Evolutionary conservation across 257 asterid species (phyloP), one percentile per base, ranked within the genome.

Genomic region (Solanum megistacrolobum): DNA sequence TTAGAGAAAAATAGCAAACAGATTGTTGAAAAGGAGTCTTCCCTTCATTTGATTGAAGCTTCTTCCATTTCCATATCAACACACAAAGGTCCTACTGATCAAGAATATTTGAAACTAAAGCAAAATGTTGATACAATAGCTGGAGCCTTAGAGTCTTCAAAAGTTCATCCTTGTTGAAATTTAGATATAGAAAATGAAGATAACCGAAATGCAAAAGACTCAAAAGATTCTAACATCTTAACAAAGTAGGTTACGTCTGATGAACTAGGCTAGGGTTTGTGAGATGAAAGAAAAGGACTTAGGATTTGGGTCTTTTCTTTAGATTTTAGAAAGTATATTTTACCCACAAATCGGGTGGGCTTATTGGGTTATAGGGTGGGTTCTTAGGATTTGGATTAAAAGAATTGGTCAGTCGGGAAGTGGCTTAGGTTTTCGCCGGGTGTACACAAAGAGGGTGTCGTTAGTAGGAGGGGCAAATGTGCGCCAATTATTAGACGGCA

Each of bases 1-100:
- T 85, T 43, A 38, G 89, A 82, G 87, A 85, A 83, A 85, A 88
- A 74, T 89, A 90, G 88, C 86, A 89, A 83, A 21, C 81, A 4
- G 20, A 88, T 88, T 82, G 86, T 88, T 86, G 88, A 85, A 76
- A 43, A 62, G 36, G 75, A 38, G 29, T 69, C 36, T 13, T 68
- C 88, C 75, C 83, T 86, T 85, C 89, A 75, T 79, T 86, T 58
- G 74, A 72, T 71, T 71, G 84, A 69, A 82, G 88, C 87, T 88
- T 74, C 91, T 86, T 7, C 68, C 9, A 46, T 58, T 62, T 39
- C 83, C 65, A 79, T 32, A 10, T 84, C 91, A 79, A 55, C 83
- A 52, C 66, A 58, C 79, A 65, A 65, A 31, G 87, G 83, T 41
- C 38, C 66, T 35, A 31, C 66, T 27, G 90, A 91, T 83, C 89